Percentiles rank a stretch among this genome's conserved stretches.
These are phyloP conservation scores for Saitozyma sp. DNA, from an alignment of 768 basidiomycete species.

Conservation along the genomic window DNA sequence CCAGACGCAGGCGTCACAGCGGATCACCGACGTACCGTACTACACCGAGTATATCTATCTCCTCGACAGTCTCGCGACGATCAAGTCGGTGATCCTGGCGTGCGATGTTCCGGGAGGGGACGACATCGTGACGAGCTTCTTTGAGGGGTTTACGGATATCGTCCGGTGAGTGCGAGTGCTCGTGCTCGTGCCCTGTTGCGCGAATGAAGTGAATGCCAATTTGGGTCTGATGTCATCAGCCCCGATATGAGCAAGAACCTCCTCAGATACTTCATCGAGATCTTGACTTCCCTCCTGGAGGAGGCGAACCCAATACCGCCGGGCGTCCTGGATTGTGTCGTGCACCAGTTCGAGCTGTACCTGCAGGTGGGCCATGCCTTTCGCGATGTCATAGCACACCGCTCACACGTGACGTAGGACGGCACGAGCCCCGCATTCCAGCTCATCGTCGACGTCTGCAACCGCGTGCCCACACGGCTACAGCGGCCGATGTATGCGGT, in stretches of 20 bases:
- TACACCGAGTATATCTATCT: conserved; percentile 92
- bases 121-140: conserved; percentile 73
- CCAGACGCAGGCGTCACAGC: conserved; percentile 13
- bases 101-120: conserved; percentile 87
- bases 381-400: not conserved
- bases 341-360: conserved; percentile 68
- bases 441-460: conserved; percentile 83
- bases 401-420: conserved; percentile 20
- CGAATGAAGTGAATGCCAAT: not conserved
- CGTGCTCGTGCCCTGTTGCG: not conserved
- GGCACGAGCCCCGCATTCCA: conserved; percentile 60
- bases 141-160: conserved; percentile 77
- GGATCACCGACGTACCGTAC: conserved; percentile 69
- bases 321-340: conserved; percentile 74
- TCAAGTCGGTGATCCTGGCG: conserved; percentile 90
- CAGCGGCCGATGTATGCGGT: conserved; percentile 71
- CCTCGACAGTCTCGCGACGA: conserved; percentile 87
- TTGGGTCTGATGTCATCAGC: conserved; percentile 4
- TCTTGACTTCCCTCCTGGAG: conserved; percentile 83
- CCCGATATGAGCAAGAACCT: conserved; percentile 46
- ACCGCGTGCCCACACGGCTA: conserved; percentile 75
- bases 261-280: conserved; percentile 68
- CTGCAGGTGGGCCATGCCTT: conserved; percentile 22
- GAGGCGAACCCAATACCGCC: conserved; percentile 75
- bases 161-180: conserved; percentile 58